These are phyloP conservation scores for Lactifluus echinatus DNA, from an alignment of 768 basidiomycete genomes.

Conservation along the genomic window DNA sequence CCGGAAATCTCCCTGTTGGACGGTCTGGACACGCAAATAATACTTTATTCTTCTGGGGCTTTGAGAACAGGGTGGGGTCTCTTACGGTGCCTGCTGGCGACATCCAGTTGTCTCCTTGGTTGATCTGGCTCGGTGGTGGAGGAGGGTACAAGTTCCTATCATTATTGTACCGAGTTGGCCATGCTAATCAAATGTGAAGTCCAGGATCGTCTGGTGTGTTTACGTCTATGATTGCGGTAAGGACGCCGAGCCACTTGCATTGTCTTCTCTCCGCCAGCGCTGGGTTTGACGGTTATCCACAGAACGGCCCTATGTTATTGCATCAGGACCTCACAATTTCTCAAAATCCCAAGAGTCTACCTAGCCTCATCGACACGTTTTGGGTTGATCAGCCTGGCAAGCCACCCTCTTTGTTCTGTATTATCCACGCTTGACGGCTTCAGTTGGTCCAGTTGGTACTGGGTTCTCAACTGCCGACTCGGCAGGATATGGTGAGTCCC, in stretches of 20 bases:
- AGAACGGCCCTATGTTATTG: conserved; percentile 68
- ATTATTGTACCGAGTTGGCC: not conserved
- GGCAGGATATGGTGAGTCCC: conserved; percentile 45
- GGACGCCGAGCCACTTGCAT: not conserved
- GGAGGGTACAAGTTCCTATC: conserved; percentile 14
- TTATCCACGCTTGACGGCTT: not conserved
- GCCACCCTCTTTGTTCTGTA: not conserved
- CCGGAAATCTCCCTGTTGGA: conserved; percentile 30
- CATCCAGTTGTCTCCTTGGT: conserved; percentile 28
- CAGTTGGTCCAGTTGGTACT: conserved; percentile 39
- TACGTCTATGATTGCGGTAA: conserved; percentile 51
- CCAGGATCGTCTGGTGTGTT: conserved; percentile 65
- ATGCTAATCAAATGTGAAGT: conserved; percentile 23
- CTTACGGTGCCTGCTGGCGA: conserved; percentile 25
- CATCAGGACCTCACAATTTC: conserved; percentile 40
- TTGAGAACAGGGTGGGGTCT: conserved; percentile 32
- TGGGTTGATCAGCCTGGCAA: conserved; percentile 66
- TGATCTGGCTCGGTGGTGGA: conserved; percentile 34
- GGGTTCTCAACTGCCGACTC: conserved; percentile 61
- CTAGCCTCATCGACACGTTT: conserved; percentile 52
- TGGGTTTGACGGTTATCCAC: not conserved
- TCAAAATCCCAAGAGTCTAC: conserved; percentile 50
- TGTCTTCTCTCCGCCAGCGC: not conserved
- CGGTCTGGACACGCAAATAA: conserved; percentile 29
- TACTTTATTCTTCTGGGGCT: conserved; percentile 35